A percentile compares a stretch with the other conserved stretches of the same genome.
Evolutionary conservation across 139 green algal genomes (phyloP).

Genomic region (Coelastrella sp.): DNA sequence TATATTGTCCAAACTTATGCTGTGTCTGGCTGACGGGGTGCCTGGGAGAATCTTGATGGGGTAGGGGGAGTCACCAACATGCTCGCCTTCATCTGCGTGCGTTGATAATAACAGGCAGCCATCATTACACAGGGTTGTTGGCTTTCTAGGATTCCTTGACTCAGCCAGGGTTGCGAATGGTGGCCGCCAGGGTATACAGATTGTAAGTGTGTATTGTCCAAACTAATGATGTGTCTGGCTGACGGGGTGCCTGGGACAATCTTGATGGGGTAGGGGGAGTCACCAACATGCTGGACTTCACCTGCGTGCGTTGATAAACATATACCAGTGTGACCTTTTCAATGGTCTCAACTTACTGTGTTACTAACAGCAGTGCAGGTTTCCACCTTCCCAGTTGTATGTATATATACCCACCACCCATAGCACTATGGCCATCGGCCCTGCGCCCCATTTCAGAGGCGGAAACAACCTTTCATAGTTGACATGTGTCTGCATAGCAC

Average conservation of each 20-base stretch:
- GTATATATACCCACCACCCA: too few species aligned
- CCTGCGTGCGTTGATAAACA: conserved; percentile 10
- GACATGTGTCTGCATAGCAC: too few species aligned
- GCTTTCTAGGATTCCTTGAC: not conserved
- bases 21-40: conserved; percentile 46
- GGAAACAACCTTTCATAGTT: too few species aligned
- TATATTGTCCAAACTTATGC: not conserved
- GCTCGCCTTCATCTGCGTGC: conserved; percentile 52
- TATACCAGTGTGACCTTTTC: too few species aligned
- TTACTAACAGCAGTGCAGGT: too few species aligned
- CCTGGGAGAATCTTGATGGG: conserved; percentile 62
- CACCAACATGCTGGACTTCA: conserved; percentile 66
- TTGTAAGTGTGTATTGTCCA: too few species aligned
- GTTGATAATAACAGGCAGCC: too few species aligned
- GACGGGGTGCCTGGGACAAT: conserved; percentile 60
- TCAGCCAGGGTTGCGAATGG: conserved; percentile 26
- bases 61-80: conserved; percentile 81
- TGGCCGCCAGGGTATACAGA: not conserved
- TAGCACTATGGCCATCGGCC: too few species aligned
- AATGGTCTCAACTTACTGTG: too few species aligned
- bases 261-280: conserved; percentile 77
- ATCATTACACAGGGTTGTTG: too few species aligned
- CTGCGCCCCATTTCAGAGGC: too few species aligned
- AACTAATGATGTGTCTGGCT: conserved; percentile 20
- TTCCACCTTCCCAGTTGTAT: too few species aligned